phyloP scores from a whole-genome alignment of 2,329 filamentous ascomycete genomes.

The Beauveria pseudobassiana region DNA sequence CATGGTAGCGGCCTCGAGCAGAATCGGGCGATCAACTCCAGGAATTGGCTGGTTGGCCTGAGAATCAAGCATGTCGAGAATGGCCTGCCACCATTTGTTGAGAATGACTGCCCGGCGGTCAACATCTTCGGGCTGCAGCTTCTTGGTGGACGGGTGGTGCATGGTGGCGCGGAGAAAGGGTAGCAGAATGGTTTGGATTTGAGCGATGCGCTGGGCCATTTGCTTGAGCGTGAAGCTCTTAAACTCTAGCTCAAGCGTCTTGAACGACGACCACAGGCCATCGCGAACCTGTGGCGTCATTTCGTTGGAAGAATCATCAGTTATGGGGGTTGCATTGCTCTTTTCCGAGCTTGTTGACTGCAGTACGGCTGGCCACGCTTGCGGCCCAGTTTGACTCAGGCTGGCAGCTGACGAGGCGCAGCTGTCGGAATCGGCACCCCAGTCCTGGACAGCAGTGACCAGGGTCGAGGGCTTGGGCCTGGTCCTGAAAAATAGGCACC shows the following conservation, averaged over 20 bases:
- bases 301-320: constrained; percentile 39
- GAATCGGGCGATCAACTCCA: constrained; percentile 72
- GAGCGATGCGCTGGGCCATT: constrained; percentile 63
- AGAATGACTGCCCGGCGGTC: constrained; percentile 73
- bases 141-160: constrained; percentile 55
- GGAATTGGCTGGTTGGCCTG: constrained; percentile 62
- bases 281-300: constrained; percentile 39
- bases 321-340: constrained; percentile 26
- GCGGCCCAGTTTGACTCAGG: constrained; percentile 34
- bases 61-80: constrained; percentile 76
- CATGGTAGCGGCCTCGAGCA: constrained; percentile 69
- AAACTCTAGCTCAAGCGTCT: constrained; percentile 41
- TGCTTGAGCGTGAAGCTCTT: constrained; percentile 63
- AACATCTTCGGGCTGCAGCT: constrained; percentile 69
- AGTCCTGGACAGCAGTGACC: constrained; percentile 31
- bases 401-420: constrained; percentile 41
- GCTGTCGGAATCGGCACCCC: constrained; percentile 31
- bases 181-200: constrained; percentile 64
- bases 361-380: constrained; percentile 28
- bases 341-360: constrained; percentile 32
- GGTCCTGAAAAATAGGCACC: constrained; percentile 45
- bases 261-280: constrained; percentile 48
- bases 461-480: constrained; percentile 37
- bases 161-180: constrained; percentile 70
- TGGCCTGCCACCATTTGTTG: constrained; percentile 83